Evolutionary conservation across 495 filamentous ascomycete genomes (phyloP).

Genomic region (Bacidia rubella): DNA sequence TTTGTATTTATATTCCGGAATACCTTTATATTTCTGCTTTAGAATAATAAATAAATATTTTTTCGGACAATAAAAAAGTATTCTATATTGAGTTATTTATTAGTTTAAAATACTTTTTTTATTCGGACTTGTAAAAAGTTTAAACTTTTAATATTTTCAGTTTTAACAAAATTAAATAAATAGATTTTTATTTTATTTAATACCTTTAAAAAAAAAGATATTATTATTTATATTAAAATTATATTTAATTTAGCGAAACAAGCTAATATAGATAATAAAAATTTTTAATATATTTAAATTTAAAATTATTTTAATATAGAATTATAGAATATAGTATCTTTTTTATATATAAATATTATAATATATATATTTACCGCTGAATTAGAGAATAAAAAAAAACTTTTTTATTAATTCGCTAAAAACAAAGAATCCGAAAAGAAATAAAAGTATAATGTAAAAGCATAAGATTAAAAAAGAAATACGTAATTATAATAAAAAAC

Average conservation of each 20-base stretch:
- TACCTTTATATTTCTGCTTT: not conserved
- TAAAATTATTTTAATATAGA: not conserved
- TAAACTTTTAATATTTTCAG: conserved; percentile 1
- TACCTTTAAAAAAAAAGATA: not conserved
- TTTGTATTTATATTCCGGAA: not conserved
- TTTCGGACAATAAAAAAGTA: not conserved
- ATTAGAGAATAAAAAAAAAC: not conserved
- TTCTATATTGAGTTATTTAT: not conserved
- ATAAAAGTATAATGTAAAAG: not conserved
- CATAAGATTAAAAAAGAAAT: not conserved
- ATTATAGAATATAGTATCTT: not conserved
- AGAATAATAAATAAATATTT: conserved; percentile 1
- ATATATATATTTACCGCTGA: not conserved
- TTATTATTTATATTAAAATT: not conserved
- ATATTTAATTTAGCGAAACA: not conserved
- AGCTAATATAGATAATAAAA: not conserved
- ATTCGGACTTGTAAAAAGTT: not conserved
- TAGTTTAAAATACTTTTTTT: not conserved
- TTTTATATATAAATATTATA: not conserved
- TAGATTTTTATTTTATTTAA: not conserved
- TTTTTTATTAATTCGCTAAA: not conserved
- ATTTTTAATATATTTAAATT: not conserved
- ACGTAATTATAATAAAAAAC: not conserved
- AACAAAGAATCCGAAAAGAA: not conserved
- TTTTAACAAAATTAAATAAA: not conserved